Evolutionary conservation across 352 stramenopile species (phyloP).

Genomic region (Plasmopara viticola): DNA sequence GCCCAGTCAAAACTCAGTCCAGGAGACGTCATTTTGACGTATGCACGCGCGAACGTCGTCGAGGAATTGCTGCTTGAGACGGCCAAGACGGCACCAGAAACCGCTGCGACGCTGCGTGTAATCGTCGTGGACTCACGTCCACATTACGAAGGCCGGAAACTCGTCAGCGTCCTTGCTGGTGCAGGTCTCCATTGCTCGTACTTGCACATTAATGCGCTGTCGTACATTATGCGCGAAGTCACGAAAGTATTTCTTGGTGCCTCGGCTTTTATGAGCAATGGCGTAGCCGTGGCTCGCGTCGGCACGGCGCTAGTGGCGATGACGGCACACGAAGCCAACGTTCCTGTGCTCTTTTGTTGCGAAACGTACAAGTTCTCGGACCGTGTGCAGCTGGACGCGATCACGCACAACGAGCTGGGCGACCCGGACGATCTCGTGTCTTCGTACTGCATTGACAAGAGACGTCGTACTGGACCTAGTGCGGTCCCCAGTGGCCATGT

Average conservation of each 20-base stretch:
- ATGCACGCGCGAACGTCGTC: slow-evolving; percentile 90
- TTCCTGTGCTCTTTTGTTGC: slow-evolving; percentile 96
- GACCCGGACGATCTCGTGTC: slow-evolving; percentile 87
- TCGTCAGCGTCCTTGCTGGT: slow-evolving; percentile 63
- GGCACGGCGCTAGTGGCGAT: slow-evolving; percentile 92
- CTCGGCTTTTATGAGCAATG: slow-evolving; percentile 94
- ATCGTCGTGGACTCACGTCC: slow-evolving; percentile 92
- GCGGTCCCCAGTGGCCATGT: slow-evolving; percentile 42
- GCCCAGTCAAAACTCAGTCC: slow-evolving; percentile 84
- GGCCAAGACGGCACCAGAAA: slow-evolving; percentile 24
- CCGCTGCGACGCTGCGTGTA: slow-evolving; percentile 70
- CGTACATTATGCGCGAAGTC: slow-evolving; percentile 94
- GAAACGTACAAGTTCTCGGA: slow-evolving; percentile 98
- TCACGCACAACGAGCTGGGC: slow-evolving; percentile 97
- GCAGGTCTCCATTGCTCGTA: slow-evolving; percentile 88
- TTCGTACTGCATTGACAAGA: slow-evolving; percentile 51
- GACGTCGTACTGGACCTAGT: slow-evolving; percentile 12
- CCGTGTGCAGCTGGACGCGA: slow-evolving; percentile 95
- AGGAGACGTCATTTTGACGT: slow-evolving; percentile 94
- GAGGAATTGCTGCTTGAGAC: slow-evolving; percentile 73
- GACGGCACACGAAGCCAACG: slow-evolving; percentile 86
- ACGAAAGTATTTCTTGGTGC: slow-evolving; percentile 95
- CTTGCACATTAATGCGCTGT: slow-evolving; percentile 91
- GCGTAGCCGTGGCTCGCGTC: slow-evolving; percentile 85
- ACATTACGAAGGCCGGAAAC: slow-evolving; percentile 76